Conservation (phyloP, 371 early-diverging fungal genomes). For the Mortierella sp. region DNA sequence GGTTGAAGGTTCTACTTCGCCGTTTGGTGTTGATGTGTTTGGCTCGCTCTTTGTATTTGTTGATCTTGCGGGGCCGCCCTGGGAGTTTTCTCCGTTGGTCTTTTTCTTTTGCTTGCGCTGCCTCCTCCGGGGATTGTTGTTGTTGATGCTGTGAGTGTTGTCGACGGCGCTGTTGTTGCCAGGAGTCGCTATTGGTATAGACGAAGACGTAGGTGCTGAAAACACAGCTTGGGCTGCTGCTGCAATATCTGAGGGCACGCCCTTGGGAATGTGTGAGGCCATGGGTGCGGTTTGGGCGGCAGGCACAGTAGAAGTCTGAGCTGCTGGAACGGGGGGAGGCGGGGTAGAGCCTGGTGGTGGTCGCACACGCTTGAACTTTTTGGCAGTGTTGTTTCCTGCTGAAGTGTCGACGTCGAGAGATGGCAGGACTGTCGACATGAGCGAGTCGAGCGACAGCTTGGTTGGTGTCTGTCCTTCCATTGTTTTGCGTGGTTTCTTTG, state of each 20-base stretch:
- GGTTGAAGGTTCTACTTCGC: background rate
- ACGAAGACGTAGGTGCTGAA: background rate
- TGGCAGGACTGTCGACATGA: slow-evolving; percentile 37
- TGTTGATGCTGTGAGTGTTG: background rate
- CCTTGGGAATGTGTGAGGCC: background rate
- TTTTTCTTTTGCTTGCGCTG: background rate
- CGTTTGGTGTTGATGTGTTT: background rate
- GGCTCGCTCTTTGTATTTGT: background rate
- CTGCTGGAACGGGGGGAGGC: background rate
- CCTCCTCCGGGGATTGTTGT: background rate
- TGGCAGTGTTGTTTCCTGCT: slow-evolving; percentile 6
- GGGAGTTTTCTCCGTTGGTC: background rate
- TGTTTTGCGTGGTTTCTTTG: background rate
- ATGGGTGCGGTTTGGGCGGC: background rate
- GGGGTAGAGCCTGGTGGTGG: slow-evolving; percentile 8
- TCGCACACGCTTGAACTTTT: slow-evolving; percentile 34
- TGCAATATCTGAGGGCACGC: slow-evolving; percentile 26
- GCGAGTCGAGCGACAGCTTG: slow-evolving; percentile 39
- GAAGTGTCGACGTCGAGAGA: slow-evolving; percentile 24
- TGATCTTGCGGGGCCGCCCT: background rate
- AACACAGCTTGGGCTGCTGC: slow-evolving; percentile 28
- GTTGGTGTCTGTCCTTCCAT: slow-evolving; percentile 10
- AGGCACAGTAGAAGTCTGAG: slow-evolving; percentile 1
- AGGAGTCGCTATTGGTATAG: background rate
- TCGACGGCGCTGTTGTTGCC: background rate